Evolutionary conservation across 164 flowering plant species (phyloP).

Genomic region (Magnolia changhungtana): DNA sequence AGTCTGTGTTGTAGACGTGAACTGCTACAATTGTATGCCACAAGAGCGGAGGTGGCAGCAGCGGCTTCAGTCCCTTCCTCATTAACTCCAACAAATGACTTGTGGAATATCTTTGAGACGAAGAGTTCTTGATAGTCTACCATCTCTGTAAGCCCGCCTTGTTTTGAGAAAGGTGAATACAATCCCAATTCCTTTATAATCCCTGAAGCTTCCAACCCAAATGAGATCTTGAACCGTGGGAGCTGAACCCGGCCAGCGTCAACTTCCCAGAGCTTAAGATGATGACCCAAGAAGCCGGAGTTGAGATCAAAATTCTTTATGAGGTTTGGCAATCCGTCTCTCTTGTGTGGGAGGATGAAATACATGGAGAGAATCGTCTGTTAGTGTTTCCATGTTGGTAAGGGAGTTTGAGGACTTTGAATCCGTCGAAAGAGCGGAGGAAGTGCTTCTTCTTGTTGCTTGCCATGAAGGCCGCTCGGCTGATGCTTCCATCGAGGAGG

Average conservation of each 20-base stretch:
- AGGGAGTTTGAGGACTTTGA: constrained; percentile 22
- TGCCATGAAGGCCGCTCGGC: constrained; percentile 32
- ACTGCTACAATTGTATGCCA: neutral
- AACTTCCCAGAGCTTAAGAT: constrained; percentile 1
- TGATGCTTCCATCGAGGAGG: constrained; percentile 19
- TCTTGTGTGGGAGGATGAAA: constrained; percentile 22
- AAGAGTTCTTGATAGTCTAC: neutral
- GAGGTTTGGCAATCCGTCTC: constrained; percentile 17
- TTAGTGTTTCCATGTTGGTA: constrained; percentile 8
- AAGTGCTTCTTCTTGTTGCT: neutral
- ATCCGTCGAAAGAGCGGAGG: constrained; percentile 5
- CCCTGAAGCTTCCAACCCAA: constrained; percentile 16
- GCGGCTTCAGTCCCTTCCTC: constrained; percentile 25
- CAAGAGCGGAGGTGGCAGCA: constrained; percentile 1
- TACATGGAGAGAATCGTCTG: constrained; percentile 24
- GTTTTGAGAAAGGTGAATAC: constrained; percentile 7
- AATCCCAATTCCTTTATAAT: constrained; percentile 10
- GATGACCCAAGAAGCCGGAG: constrained; percentile 8
- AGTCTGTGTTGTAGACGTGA: neutral
- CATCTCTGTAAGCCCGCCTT: constrained; percentile 15
- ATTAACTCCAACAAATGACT: constrained; percentile 5
- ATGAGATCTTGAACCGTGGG: constrained; percentile 25
- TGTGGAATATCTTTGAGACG: constrained; percentile 6
- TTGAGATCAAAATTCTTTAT: constrained; percentile 8
- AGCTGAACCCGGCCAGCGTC: constrained; percentile 7